These are phyloP conservation scores for Fraxinus pennsylvanica DNA, from an alignment of 257 asterid species.

Conservation along the genomic window DNA sequence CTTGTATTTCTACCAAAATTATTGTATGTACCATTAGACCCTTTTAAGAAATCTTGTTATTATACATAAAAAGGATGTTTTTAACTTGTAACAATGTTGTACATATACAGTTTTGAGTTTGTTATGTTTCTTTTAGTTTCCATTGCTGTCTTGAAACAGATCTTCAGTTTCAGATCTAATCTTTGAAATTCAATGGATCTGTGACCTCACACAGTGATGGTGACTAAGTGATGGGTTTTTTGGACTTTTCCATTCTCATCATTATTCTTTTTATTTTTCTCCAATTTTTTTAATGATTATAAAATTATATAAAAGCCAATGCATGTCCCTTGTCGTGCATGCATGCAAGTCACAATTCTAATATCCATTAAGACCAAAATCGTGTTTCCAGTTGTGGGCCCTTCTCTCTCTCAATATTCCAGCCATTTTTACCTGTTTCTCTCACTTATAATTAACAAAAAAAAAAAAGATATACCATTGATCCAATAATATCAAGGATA, in stretches of 20 bases:
- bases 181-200: slow-evolving; percentile 24
- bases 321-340: slow-evolving; percentile 26
- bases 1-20: slow-evolving; percentile 34
- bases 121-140: slow-evolving; percentile 30
- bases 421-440: slow-evolving; percentile 23
- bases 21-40: slow-evolving; percentile 55
- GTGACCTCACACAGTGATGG: slow-evolving; percentile 57
- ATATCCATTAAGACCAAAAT: slow-evolving; percentile 45
- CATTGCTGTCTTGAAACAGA: slow-evolving; percentile 17
- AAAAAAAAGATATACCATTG: slow-evolving; percentile 14
- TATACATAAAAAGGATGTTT: slow-evolving; percentile 46
- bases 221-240: slow-evolving; percentile 49
- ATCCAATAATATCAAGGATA: slow-evolving; percentile 39
- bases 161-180: slow-evolving; percentile 33
- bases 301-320: slow-evolving; percentile 1
- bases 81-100: slow-evolving; percentile 75
- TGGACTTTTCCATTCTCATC: slow-evolving; percentile 25
- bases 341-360: slow-evolving; percentile 51
- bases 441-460: slow-evolving; percentile 6
- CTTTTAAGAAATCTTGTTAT: slow-evolving; percentile 36
- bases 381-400: slow-evolving; percentile 46
- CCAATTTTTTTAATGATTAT: background rate
- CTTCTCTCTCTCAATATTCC: slow-evolving; percentile 49
- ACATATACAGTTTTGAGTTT: slow-evolving; percentile 66
- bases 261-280: background rate